Evolutionary conservation across 2,329 filamentous ascomycete species (phyloP), one percentile per base, ranked within the genome.

Genomic region (Ambrosiella beaveri): DNA sequence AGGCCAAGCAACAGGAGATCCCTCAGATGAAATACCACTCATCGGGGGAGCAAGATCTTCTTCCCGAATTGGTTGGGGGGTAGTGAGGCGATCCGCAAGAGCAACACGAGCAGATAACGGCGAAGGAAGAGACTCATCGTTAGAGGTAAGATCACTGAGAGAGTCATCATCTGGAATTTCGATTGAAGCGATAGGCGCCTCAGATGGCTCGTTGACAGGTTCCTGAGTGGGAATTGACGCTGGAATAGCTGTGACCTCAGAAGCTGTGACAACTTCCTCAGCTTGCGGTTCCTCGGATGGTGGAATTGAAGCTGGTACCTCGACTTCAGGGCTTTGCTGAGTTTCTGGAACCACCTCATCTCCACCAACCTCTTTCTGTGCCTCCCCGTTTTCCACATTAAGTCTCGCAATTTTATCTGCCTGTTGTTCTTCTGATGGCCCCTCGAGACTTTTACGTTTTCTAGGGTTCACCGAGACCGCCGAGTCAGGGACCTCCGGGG

Each of bases 361-460:
- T 15, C 17, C 38, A 51, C 41, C 35, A 17, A 5, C 13, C 27
- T 27, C 52, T 19, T 39, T 52, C n/a, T 62, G 62, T 6, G 62
- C 62, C 2, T 61, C 11, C 13, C 62, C 63, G 27, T n/a, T 63
- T 60, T 64, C 66, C 9, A 66, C 64, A 61, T 64, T 66, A 13
- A 67, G 62, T 7, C 68, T 69, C 50, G 62, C 66, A 36, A 63
- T 63, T 64, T 69, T 74, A 60, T 66, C 71, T 52, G 65, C 73
- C 61, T 64, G 69, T 59, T 65, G 69, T 27, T 66, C 68, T 49
- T 64, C 68, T 36, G 71, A 66, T 15, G 73, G 69, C 5, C 66
- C 67, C 61, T 76, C 75, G 1, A 71, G 69, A 15, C 75, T 80
- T 65, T 82, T 83, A 47, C 80, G 72, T 66, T 83, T 83, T 54